Percentiles rank a stretch among this genome's conserved stretches.
phyloP scores from a whole-genome alignment of 345 rosid genomes.

The Arabidopsis thaliana region DNA sequence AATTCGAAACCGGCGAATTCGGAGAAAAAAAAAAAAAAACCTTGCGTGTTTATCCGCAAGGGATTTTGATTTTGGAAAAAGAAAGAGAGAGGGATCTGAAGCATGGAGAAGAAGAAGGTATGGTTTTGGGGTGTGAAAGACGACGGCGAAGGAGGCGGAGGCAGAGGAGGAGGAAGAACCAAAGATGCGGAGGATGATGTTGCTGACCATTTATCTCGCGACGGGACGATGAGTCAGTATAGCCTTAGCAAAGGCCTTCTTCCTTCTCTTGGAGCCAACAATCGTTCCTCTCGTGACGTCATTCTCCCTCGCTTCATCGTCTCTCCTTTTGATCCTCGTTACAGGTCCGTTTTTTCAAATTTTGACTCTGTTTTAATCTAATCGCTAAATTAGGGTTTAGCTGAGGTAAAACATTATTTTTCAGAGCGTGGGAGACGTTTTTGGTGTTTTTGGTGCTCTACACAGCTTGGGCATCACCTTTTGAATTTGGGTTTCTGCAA shows the following conservation, averaged over 20 bases:
- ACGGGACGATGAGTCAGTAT: slow-evolving; percentile 60
- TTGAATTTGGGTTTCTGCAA: slow-evolving; percentile 72
- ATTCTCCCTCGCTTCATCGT: slow-evolving; percentile 60
- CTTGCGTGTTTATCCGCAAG: not conserved
- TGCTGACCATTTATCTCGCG: slow-evolving; percentile 45
- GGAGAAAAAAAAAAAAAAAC: slow-evolving; percentile 15
- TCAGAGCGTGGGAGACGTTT: slow-evolving; percentile 75
- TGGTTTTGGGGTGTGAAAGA: slow-evolving; percentile 43
- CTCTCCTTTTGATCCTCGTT: slow-evolving; percentile 71
- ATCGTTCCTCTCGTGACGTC: slow-evolving; percentile 47
- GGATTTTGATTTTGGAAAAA: not conserved
- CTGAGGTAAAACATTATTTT: not conserved
- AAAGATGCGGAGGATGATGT: slow-evolving; percentile 30
- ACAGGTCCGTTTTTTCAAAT: slow-evolving; percentile 50
- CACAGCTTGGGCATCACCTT: slow-evolving; percentile 92
- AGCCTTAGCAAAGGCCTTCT: slow-evolving; percentile 67
- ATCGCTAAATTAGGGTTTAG: slow-evolving; percentile 1
- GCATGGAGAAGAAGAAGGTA: slow-evolving; percentile 41
- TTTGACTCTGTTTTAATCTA: not conserved
- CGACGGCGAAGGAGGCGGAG: not conserved
- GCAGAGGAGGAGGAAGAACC: not conserved
- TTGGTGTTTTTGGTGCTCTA: slow-evolving; percentile 78
- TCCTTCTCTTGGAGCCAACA: slow-evolving; percentile 74
- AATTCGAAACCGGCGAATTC: slow-evolving; percentile 15
- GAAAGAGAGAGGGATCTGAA: not conserved